Conservation (phyloP, 352 stramenopile genomes). For the Phytopythium montanum region DNA sequence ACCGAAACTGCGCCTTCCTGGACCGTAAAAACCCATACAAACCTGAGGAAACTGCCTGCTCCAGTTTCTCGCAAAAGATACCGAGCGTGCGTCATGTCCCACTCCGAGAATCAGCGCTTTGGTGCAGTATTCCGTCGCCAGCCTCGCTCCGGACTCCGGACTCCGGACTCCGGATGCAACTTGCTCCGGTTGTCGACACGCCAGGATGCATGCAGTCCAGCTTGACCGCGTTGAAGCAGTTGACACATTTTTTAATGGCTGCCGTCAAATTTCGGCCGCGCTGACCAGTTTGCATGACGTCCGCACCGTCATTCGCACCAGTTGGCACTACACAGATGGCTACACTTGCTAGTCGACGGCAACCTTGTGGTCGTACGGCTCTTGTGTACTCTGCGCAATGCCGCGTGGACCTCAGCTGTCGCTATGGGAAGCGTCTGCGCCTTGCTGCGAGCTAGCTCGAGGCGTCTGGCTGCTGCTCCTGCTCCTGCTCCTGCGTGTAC, state of each 20-base stretch:
- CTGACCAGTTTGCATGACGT: neutral
- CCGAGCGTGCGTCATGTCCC: slow-evolving; percentile 1
- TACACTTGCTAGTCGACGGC: neutral
- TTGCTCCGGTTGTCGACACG: neutral
- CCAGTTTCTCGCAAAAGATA: slow-evolving; percentile 2
- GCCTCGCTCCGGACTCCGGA: neutral
- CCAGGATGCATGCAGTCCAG: too few relatives aligned
- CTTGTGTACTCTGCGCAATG: neutral
- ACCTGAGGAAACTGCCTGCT: neutral
- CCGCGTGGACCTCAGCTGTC: neutral
- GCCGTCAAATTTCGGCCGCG: slow-evolving; percentile 2
- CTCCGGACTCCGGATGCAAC: slow-evolving; percentile 1
- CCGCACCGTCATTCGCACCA: neutral
- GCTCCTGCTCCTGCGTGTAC: slow-evolving; percentile 6
- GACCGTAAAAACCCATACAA: neutral
- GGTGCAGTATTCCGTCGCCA: neutral
- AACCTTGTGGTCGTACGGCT: too few relatives aligned
- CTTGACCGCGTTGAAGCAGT: neutral
- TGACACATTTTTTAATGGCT: neutral
- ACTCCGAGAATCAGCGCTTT: neutral
- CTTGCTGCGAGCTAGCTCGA: neutral
- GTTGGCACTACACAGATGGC: neutral
- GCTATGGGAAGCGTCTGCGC: neutral
- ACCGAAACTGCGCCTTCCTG: neutral
- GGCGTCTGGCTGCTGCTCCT: neutral